Percentiles rank a stretch among this genome's conserved stretches.
Conservation (phyloP, 2,329 filamentous ascomycete species). For the Aspergillus sp. region DNA sequence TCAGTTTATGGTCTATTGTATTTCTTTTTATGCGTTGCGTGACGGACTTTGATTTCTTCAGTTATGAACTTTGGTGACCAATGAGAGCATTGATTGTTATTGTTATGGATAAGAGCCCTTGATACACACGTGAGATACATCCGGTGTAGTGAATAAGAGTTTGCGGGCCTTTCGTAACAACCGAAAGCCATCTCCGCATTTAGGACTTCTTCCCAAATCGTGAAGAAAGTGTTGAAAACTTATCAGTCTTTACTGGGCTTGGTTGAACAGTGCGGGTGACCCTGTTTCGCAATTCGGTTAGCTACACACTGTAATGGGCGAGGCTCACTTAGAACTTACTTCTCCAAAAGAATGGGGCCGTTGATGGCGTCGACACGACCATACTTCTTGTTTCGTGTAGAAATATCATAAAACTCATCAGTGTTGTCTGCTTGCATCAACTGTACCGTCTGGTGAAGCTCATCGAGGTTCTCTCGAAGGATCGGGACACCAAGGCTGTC, state of each 20-base stretch:
- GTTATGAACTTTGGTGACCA: not conserved
- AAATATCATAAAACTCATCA: conserved; percentile 96
- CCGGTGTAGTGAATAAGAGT: not conserved
- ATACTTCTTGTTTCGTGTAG: conserved; percentile 87
- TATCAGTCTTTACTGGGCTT: conserved; percentile 58
- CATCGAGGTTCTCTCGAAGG: conserved; percentile 82
- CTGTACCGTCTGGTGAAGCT: conserved; percentile 87
- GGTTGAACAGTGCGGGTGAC: conserved; percentile 61
- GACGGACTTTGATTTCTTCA: not conserved
- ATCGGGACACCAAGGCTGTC: conserved; percentile 83
- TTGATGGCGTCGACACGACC: conserved; percentile 88
- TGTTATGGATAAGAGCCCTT: not conserved
- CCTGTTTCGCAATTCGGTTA: conserved; percentile 40
- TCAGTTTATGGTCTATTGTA: not conserved
- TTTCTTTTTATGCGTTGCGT: not conserved
- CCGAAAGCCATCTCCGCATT: not conserved
- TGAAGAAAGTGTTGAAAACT: conserved; percentile 70
- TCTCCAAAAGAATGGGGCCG: conserved; percentile 85
- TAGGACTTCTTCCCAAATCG: conserved; percentile 63
- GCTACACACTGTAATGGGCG: not conserved
- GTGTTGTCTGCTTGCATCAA: conserved; percentile 82
- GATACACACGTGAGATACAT: not conserved
- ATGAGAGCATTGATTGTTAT: not conserved
- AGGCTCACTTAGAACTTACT: conserved; percentile 53
- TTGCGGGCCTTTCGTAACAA: not conserved